Percentiles rank a stretch among this genome's conserved stretches.
Evolutionary conservation across 192 early-diverging fungal species (phyloP).

Genomic region (Coemansia sp.): DNA sequence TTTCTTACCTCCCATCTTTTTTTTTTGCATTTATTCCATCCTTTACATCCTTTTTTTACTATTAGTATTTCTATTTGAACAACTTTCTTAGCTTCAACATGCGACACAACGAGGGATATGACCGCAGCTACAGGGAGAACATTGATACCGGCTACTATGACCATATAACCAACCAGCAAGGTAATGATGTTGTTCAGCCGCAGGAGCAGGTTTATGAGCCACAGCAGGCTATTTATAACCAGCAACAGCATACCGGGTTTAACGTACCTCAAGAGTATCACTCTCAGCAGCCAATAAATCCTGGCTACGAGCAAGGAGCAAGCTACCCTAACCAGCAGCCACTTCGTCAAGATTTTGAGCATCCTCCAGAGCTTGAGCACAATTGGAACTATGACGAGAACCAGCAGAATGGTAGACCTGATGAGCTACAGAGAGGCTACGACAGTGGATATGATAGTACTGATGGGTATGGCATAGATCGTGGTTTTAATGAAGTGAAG

Average conservation of each 20-base stretch:
- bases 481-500: not conserved
- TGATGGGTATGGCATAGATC: not conserved
- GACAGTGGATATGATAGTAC: not conserved
- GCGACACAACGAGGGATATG: not conserved
- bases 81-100: not conserved
- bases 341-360: not conserved
- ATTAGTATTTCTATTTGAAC: not conserved
- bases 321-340: not conserved
- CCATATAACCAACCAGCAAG: not conserved
- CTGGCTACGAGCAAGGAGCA: not conserved
- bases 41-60: not conserved
- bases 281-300: not conserved
- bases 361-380: not conserved
- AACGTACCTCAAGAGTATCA: not conserved
- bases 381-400: not conserved
- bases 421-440: not conserved
- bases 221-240: not conserved
- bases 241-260: not conserved
- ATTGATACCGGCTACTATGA: not conserved
- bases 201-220: not conserved
- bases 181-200: not conserved
- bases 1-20: not conserved
- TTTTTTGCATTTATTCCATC: constrained; percentile 1
- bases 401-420: not conserved
- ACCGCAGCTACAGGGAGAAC: not conserved